Conservation (phyloP, 768 basidiomycete genomes). For the Hypholoma sublateritium region DNA sequence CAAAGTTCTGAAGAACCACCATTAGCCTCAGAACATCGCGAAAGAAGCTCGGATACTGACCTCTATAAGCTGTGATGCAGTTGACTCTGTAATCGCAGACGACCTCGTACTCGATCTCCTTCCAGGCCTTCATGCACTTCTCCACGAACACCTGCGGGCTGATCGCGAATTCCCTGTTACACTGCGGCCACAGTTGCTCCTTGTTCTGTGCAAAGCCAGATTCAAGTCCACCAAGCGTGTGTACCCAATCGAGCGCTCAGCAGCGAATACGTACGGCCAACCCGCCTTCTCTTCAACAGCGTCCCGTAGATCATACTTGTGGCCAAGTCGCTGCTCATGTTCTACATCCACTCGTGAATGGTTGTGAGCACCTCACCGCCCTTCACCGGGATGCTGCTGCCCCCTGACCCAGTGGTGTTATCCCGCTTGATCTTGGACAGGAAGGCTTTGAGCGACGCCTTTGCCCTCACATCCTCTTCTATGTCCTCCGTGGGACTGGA, state of each 20-base stretch:
- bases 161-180: constrained; percentile 94
- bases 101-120: constrained; percentile 99
- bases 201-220: constrained; percentile 95
- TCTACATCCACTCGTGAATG: constrained; percentile 83
- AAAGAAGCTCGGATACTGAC: constrained; percentile 43
- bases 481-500: constrained; percentile 56
- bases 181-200: constrained; percentile 82
- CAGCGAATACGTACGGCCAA: constrained; percentile 72
- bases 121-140: constrained; percentile 99
- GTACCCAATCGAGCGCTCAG: too few relatives aligned
- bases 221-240: constrained; percentile 93
- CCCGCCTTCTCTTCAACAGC: constrained; percentile 80
- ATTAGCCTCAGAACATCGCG: not conserved
- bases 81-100: constrained; percentile 97
- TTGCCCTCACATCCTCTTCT: constrained; percentile 79
- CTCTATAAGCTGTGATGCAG: constrained; percentile 99
- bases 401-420: constrained; percentile 40
- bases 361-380: constrained; percentile 96
- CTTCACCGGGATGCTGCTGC: constrained; percentile 72
- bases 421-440: constrained; percentile 73
- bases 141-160: constrained; percentile 99
- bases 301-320: constrained; percentile 81
- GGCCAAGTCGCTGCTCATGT: constrained; percentile 91
- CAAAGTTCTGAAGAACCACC: constrained; percentile 76
- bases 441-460: constrained; percentile 79